phyloP scores from a whole-genome alignment of 1,284 basidiomycete genomes.

The Moesziomyces aphidis region DNA sequence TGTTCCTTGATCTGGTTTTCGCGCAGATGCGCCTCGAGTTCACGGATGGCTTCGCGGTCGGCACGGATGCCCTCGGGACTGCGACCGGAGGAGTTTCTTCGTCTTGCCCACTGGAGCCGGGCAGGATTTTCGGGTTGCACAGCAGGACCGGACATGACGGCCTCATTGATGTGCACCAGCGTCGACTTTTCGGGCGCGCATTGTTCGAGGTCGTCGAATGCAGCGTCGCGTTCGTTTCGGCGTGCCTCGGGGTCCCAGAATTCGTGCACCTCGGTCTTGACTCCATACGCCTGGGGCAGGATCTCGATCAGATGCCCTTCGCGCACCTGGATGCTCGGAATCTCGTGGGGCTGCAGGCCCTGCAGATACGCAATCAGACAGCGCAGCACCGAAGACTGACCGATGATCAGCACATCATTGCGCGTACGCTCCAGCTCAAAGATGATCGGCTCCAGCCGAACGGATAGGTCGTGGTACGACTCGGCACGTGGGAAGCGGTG shows the following conservation, averaged over 20 bases:
- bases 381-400: slow-evolving; percentile 95
- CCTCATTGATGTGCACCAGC: slow-evolving; percentile 31
- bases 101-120: slow-evolving; percentile 27
- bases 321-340: slow-evolving; percentile 90
- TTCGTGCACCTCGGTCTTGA: slow-evolving; percentile 58
- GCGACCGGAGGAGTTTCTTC: slow-evolving; percentile 36
- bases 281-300: slow-evolving; percentile 64
- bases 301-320: slow-evolving; percentile 67
- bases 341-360: slow-evolving; percentile 93
- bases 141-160: slow-evolving; percentile 13
- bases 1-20: slow-evolving; percentile 36
- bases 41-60: slow-evolving; percentile 37
- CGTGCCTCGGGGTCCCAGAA: slow-evolving; percentile 64
- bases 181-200: slow-evolving; percentile 13
- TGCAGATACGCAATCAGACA: slow-evolving; percentile 79
- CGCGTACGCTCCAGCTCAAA: slow-evolving; percentile 84
- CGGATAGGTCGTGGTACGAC: slow-evolving; percentile 84
- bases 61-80: slow-evolving; percentile 46
- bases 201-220: slow-evolving; percentile 46
- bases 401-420: slow-evolving; percentile 75
- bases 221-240: slow-evolving; percentile 58
- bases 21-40: slow-evolving; percentile 31
- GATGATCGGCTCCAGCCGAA: slow-evolving; percentile 79
- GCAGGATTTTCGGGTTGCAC: not conserved
- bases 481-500: slow-evolving; percentile 74